phyloP scores from a whole-genome alignment of 2,329 filamentous ascomycete genomes.

The Podosphaera aphanis region DNA sequence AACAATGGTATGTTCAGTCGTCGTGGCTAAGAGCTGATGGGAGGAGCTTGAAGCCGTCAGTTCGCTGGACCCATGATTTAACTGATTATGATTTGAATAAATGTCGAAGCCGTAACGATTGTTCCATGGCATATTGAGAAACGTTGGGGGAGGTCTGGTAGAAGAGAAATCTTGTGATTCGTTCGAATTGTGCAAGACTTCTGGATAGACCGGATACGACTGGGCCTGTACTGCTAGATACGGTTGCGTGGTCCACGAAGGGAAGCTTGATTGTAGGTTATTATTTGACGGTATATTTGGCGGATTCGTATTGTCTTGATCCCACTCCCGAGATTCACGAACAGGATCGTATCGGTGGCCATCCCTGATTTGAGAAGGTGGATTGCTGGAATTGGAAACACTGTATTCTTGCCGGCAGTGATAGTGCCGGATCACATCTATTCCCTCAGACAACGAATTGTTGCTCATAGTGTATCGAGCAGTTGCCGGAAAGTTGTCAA shows the following conservation, averaged over 20 bases:
- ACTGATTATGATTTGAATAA: neutral
- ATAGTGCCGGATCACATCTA: slow-evolving; percentile 1
- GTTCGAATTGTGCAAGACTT: neutral
- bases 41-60: neutral
- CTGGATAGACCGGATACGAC: slow-evolving; percentile 4
- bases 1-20: neutral
- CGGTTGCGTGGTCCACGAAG: slow-evolving; percentile 3
- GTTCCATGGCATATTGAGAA: slow-evolving; percentile 5
- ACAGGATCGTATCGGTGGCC: slow-evolving; percentile 12
- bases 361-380: slow-evolving; percentile 5
- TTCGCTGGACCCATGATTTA: neutral
- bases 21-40: neutral
- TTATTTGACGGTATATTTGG: slow-evolving; percentile 3
- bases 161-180: neutral
- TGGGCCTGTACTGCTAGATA: slow-evolving; percentile 1
- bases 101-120: slow-evolving; percentile 4
- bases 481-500: no score
- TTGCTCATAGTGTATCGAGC: no score
- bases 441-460: no score
- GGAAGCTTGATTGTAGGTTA: slow-evolving; percentile 2
- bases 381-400: slow-evolving; percentile 2
- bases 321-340: slow-evolving; percentile 5
- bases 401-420: slow-evolving; percentile 7
- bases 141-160: slow-evolving; percentile 2
- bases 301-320: slow-evolving; percentile 1